These are phyloP conservation scores for Candida montana DNA, from an alignment of 805 yeast genomes.

Conservation along the genomic window DNA sequence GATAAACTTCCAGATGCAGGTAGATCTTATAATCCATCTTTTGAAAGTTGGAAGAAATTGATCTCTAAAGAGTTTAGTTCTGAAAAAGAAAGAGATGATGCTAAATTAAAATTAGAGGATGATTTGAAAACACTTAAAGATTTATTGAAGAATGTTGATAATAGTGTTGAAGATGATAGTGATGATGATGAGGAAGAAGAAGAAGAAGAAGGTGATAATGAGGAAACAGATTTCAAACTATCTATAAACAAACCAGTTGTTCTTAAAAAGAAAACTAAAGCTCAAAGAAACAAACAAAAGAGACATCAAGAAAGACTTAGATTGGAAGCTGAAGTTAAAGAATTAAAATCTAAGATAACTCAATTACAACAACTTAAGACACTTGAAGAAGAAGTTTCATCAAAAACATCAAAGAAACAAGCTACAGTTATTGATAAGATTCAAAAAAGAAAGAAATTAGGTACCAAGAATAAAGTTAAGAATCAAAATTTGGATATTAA, in stretches of 20 bases:
- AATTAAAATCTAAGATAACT: conserved; percentile 52
- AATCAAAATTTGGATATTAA: conserved; percentile 63
- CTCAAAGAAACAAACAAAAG: conserved; percentile 68
- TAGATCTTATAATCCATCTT: conserved; percentile 86
- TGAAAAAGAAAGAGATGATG: conserved; percentile 64
- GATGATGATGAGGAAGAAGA: conserved; percentile 32
- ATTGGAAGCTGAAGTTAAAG: conserved; percentile 52
- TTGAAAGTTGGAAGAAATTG: conserved; percentile 74
- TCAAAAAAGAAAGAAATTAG: conserved; percentile 34
- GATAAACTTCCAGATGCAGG: conserved; percentile 71
- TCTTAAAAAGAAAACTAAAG: conserved; percentile 66
- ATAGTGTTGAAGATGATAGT: conserved; percentile 46
- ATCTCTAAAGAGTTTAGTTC: conserved; percentile 59
- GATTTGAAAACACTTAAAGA: conserved; percentile 59
- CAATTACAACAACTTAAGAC: conserved; percentile 49
- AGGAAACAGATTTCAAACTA: conserved; percentile 39
- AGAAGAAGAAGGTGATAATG: conserved; percentile 27
- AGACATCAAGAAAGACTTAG: conserved; percentile 54
- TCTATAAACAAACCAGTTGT: conserved; percentile 71
- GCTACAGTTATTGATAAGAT: conserved; percentile 25
- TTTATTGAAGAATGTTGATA: conserved; percentile 58
- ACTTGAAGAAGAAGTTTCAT: conserved; percentile 26
- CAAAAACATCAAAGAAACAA: conserved; percentile 14
- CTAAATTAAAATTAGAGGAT: conserved; percentile 54
- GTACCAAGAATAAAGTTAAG: conserved; percentile 42